Base-by-base conservation (phyloP, 441 rosid genomes). In the Aquilaria agallochum region DNA sequence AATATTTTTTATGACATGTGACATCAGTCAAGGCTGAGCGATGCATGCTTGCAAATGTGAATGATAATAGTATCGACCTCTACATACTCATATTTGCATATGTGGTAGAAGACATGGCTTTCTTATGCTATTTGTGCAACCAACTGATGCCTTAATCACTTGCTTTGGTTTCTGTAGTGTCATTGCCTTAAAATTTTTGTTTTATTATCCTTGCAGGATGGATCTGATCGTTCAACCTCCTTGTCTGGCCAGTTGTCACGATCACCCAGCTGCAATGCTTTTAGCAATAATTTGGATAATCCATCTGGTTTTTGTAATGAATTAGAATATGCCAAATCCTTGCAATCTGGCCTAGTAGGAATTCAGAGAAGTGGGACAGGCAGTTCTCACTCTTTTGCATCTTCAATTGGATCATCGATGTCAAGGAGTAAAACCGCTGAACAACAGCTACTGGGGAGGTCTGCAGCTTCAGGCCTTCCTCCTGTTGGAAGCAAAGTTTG, bases 371-470 rank as follows among this genome's bases (percentile, higher is more conserved):
- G 69, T 57, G 75, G 66, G 34, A 15, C 65, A 62, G 53, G 69
- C 30, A 32, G 61, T 68, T 72, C 87, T 67, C 80, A 60, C 65
- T 72, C 89, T 36, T 76, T 77, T 68, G 78, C 81, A 58, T 73
- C 92, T 72, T 76, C 81, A 44, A 59, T 83, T 68, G 87, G 83
- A 67, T 79, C 94, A 71, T 81, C 86, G 59, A 74, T 83, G 40
- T 78, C 95, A 9, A 83, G 94, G 74, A 87, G 83, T 72, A 74
- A 82, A 75, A 85, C 89, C 59, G 87, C 96, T 68, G 97, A 95
- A 56, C 77, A 76, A 51, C 80, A 83, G 73, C 67, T 80, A 55
- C 64, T 62, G 45, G 94, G 86, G 57, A 73, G 90, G 70, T 77
- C 88, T 56, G 54, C 85, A 47, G 77, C 77, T 67, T 71, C 81